Percentiles rank a stretch among this genome's conserved stretches.
phyloP scores from a whole-genome alignment of 257 asterid genomes.

The Phtheirospermum japonicum region DNA sequence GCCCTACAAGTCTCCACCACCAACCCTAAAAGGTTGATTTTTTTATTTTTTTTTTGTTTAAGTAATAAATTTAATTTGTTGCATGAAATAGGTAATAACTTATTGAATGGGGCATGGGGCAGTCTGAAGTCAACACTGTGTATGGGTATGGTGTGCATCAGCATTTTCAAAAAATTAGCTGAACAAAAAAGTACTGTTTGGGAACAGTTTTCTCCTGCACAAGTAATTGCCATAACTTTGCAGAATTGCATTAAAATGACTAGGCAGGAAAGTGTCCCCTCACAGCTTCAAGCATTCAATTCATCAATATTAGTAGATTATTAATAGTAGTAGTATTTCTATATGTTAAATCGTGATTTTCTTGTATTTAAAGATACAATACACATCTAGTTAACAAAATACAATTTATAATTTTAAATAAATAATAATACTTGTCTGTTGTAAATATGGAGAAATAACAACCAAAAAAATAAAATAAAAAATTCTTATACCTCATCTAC shows the following conservation, averaged over 20 bases:
- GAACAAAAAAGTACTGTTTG: conserved; percentile 22
- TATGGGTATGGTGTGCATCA: background rate
- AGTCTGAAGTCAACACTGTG: conserved; percentile 30
- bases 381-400: too few relatives aligned
- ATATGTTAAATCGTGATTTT: background rate
- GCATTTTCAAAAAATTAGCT: conserved; percentile 13
- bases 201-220: conserved; percentile 21
- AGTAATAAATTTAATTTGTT: background rate
- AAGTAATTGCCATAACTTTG: background rate
- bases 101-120: conserved; percentile 10
- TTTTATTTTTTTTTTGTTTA: too few relatives aligned
- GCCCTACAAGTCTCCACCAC: background rate
- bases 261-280: conserved; percentile 20
- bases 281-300: background rate
- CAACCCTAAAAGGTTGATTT: conserved; percentile 7
- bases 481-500: too few relatives aligned
- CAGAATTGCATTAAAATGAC: conserved; percentile 23
- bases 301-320: too few relatives aligned
- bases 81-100: conserved; percentile 7
- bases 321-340: background rate
- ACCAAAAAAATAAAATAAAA: too few relatives aligned
- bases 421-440: too few relatives aligned
- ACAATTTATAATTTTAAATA: too few relatives aligned
- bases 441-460: too few relatives aligned
- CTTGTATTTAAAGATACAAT: too few relatives aligned